Evolutionary conservation across 495 filamentous ascomycete species (phyloP).

Genomic region (Daldinia grandis): DNA sequence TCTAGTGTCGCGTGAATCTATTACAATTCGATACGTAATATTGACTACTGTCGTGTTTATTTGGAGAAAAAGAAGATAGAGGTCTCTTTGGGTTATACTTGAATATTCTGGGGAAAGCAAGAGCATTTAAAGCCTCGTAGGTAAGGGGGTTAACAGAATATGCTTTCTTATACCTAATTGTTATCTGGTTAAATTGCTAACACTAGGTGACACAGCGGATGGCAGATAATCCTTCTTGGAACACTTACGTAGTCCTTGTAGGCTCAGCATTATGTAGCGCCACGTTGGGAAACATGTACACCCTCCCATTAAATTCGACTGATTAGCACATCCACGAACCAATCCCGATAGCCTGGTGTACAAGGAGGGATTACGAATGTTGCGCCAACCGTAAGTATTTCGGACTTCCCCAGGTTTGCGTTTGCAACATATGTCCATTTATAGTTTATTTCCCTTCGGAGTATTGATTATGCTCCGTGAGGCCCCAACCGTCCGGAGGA

Average conservation of each 20-base stretch:
- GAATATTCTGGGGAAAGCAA: neutral
- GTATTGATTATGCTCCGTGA: too few species aligned
- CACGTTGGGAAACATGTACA: neutral
- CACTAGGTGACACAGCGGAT: neutral
- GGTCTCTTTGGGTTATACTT: neutral
- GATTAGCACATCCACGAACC: neutral
- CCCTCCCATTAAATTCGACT: neutral
- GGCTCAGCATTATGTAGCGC: neutral
- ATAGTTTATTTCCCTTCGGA: neutral
- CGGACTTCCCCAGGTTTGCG: neutral
- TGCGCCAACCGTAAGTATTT: neutral
- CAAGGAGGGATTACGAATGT: neutral
- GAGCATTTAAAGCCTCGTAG: neutral
- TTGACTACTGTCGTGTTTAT: neutral
- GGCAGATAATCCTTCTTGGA: neutral
- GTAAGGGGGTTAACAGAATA: too few species aligned
- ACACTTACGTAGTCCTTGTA: neutral
- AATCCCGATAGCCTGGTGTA: neutral
- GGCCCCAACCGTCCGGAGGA: too few species aligned
- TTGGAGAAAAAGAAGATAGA: neutral
- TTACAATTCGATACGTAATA: neutral
- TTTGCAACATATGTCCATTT: constrained; percentile 12
- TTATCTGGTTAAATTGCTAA: neutral
- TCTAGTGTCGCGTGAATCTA: neutral
- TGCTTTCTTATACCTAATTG: neutral